Percentiles rank a stretch among this genome's conserved stretches.
Conservation (phyloP, 2,329 filamentous ascomycete species). For the Curvularia sp. region DNA sequence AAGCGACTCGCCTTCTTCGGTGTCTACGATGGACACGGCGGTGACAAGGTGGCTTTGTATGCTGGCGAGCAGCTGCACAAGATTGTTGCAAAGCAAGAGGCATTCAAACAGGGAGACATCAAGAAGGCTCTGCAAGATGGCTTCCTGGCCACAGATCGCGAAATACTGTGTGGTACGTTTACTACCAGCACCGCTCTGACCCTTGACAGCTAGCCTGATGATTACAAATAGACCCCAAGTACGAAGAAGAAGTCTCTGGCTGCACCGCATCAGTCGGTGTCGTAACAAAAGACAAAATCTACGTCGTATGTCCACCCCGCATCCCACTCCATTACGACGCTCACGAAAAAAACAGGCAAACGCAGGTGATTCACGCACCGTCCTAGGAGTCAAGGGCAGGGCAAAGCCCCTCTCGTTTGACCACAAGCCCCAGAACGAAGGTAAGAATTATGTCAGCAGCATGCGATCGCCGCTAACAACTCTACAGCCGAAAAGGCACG, state of each 20-base stretch:
- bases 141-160: constrained; percentile 93
- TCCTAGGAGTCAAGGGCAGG: constrained; percentile 93
- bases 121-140: constrained; percentile 97
- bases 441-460: constrained; percentile 54
- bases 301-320: constrained; percentile 73
- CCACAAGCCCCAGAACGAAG: constrained; percentile 98
- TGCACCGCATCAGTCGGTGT: constrained; percentile 94
- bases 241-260: constrained; percentile 96
- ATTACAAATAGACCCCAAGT: constrained; percentile 77
- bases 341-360: constrained; percentile 73
- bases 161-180: constrained; percentile 86
- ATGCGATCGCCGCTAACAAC: constrained; percentile 23
- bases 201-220: constrained; percentile 36
- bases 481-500: constrained; percentile 88
- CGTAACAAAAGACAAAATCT: constrained; percentile 90
- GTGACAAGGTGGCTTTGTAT: constrained; percentile 94
- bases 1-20: constrained; percentile 92
- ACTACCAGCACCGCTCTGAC: background rate
- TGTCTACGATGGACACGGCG: constrained; percentile 96
- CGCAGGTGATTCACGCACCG: constrained; percentile 92
- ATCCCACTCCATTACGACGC: constrained; percentile 4
- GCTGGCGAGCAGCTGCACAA: constrained; percentile 91
- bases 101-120: constrained; percentile 88
- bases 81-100: constrained; percentile 93
- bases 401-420: constrained; percentile 99